Base-by-base conservation (phyloP, 495 filamentous ascomycete species). In the Recurvomyces mirabilis region DNA sequence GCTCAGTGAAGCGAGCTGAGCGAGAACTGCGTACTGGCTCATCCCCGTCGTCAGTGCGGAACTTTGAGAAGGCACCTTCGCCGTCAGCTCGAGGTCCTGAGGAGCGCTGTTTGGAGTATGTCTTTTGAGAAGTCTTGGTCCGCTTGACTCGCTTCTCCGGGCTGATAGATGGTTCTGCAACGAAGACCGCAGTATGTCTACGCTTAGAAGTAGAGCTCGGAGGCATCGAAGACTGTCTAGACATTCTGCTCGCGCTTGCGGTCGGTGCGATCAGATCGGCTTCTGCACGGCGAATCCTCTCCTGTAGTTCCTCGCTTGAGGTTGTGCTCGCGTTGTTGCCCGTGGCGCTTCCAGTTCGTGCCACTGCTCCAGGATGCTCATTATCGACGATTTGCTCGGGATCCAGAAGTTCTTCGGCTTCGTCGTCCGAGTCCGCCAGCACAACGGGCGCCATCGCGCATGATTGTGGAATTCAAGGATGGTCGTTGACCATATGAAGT, bases 341-440 rank as follows among this genome's bases (percentile, higher is more conserved):
- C n/a, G n/a, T n/a, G n/a, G n/a, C n/a, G n/a, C n/a, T n/a, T n/a
- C n/a, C n/a, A n/a, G n/a, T n/a, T n/a, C n/a, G n/a, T n/a, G n/a
- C n/a, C n/a, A n/a, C n/a, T n/a, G n/a, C n/a, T n/a, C n/a, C n/a
- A n/a, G n/a, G n/a, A n/a, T n/a, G n/a, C n/a, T n/a, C n/a, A n/a
- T n/a, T n/a, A n/a, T n/a, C n/a, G n/a, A n/a, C n/a, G n/a, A n/a
- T n/a, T n/a, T n/a, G n/a, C n/a, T n/a, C n/a, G 6, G 21, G 22
- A 11, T 12, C 22, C 4, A 20, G 12, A 21, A 18, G 24, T n/a
- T 41, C 36, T 5, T 41, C 49, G 21, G 18, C 41, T 15, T 52
- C 49, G 15, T 47, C 49, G 19, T 52, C 49, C 17, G 49, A 52
- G 35, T 52, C 49, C 14, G 49, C 42, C 2, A 45, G 40, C 5